Conservation (phyloP, 1,284 basidiomycete species). For the Farysia itapuensis region DNA sequence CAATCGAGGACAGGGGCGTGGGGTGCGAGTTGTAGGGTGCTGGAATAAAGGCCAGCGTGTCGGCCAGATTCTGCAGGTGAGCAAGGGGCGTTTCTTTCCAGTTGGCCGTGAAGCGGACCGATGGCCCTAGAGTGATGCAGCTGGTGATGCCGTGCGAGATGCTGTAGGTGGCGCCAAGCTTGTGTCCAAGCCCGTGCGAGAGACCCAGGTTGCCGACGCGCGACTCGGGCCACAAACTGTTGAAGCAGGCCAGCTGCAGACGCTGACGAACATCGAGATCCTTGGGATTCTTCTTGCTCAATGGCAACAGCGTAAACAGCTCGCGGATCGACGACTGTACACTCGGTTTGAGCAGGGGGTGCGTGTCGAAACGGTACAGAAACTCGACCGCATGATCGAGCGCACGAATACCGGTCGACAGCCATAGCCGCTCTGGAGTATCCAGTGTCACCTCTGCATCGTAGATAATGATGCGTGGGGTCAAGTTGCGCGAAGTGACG, state of each 20-base stretch:
- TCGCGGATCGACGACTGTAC: conserved; percentile 64
- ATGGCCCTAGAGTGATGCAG: conserved; percentile 69
- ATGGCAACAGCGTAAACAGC: conserved; percentile 73
- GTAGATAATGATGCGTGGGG: conserved; percentile 67
- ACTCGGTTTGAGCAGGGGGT: conserved; percentile 64
- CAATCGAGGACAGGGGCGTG: conserved; percentile 5
- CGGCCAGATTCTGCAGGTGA: conserved; percentile 39
- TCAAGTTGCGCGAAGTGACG: conserved; percentile 62
- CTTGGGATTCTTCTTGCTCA: conserved; percentile 67
- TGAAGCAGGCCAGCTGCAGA: conserved; percentile 75
- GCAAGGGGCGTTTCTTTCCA: conserved; percentile 10
- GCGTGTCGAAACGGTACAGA: conserved; percentile 68
- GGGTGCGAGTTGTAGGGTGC: conserved; percentile 22
- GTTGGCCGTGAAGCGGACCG: conserved; percentile 17
- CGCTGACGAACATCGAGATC: conserved; percentile 69
- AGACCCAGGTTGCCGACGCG: conserved; percentile 69
- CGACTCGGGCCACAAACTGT: conserved; percentile 70
- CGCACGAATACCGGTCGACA: conserved; percentile 67
- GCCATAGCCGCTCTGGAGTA: conserved; percentile 76
- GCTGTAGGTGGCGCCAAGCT: conserved; percentile 72
- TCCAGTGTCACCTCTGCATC: conserved; percentile 74
- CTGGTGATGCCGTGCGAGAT: conserved; percentile 82
- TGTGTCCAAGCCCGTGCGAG: conserved; percentile 69
- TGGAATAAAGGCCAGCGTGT: conserved; percentile 41
- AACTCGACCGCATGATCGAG: conserved; percentile 77